These are phyloP conservation scores for Termitomyces sp. DNA, from an alignment of 768 basidiomycete species.

Conservation along the genomic window DNA sequence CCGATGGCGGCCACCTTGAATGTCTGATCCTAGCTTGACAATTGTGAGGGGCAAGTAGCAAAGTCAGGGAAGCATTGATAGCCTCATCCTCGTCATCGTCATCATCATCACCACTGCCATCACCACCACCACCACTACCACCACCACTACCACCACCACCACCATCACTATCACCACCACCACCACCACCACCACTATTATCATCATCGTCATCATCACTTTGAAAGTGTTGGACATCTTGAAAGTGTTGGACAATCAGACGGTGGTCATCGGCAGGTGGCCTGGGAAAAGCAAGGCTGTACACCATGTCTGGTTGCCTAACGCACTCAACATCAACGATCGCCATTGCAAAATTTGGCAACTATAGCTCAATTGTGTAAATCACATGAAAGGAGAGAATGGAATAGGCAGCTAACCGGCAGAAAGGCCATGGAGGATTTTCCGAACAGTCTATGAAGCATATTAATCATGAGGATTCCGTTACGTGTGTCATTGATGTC, in stretches of 20 bases:
- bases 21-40: not conserved
- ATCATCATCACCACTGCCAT: no score
- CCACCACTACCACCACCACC: no score
- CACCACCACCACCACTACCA: no score
- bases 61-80: no score
- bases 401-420: not conserved
- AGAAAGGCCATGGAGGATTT: not conserved
- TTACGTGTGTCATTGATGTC: not conserved
- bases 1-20: not conserved
- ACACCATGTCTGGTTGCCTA: no score
- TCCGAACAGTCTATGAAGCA: not conserved
- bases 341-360: not conserved
- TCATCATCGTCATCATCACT: no score
- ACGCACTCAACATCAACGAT: no score
- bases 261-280: not conserved
- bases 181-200: no score
- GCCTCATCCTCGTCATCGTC: no score
- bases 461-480: not conserved
- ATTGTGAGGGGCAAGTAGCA: not conserved
- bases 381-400: not conserved
- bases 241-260: not conserved
- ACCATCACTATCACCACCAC: no score
- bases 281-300: not conserved
- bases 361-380: not conserved
- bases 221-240: not conserved